Evolutionary conservation across 2,329 filamentous ascomycete genomes (phyloP).

Genomic region (Beauveria asiatica): DNA sequence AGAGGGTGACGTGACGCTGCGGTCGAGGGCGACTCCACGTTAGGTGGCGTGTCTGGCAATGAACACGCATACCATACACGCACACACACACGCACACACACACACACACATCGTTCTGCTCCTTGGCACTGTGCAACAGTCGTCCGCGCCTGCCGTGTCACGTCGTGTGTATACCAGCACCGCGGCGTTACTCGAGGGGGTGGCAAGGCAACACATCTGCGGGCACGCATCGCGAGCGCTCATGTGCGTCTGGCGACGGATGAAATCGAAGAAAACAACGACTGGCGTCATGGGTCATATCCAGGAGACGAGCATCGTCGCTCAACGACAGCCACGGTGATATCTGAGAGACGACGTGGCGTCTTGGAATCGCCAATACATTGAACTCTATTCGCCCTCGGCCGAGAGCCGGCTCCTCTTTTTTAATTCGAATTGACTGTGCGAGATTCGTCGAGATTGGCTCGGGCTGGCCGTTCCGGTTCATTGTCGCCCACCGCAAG

Average conservation of each 20-base stretch:
- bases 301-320: no score
- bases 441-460: background rate
- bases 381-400: background rate
- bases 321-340: no score
- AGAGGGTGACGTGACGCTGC: no score
- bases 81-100: background rate
- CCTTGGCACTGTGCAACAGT: background rate
- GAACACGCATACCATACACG: no score
- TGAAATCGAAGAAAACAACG: no score
- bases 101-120: background rate
- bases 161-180: background rate
- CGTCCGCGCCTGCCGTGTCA: background rate
- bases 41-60: no score
- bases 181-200: background rate
- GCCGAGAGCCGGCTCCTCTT: constrained; percentile 3
- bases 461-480: constrained; percentile 9
- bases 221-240: background rate
- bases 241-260: background rate
- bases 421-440: background rate
- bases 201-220: background rate
- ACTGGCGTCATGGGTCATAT: background rate
- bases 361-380: background rate
- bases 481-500: constrained; percentile 6
- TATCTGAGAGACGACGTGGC: background rate
- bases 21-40: no score